Evolutionary conservation across 768 basidiomycete genomes (phyloP), one percentile per base, ranked within the genome.

Genomic region (Neoboletus brunneissimus): DNA sequence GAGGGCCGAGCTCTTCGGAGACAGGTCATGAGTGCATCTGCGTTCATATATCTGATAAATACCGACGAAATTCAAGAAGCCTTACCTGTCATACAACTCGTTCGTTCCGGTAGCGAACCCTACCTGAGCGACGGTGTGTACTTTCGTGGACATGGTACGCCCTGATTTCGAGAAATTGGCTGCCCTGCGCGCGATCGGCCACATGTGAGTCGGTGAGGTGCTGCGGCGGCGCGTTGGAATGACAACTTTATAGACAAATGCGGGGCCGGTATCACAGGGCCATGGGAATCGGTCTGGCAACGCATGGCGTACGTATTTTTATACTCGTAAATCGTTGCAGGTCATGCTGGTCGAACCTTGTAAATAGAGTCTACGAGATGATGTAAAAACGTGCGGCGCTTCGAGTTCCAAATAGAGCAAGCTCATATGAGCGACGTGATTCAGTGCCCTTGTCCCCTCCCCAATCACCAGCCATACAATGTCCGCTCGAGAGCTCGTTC

Each of bases 71-170:
- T 23, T 2, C 3, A 25, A 18, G 12, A 7, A 27, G 25, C 4
- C 18, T 25, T 18, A 34, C 58, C 42, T 59, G 25, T 93, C 87
- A 64, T 93, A 93, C 4, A 90, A 73, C 46, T 90, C 89, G 66
- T 93, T 95, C 1, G 91, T 94, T 1, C 91, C 94, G 18, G 74
- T 66, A 1, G 82, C 88, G 64, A 93, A 96, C 3, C 94, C 94
- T 31, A 67, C 66, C 62, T 82, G 73, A n/a, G 93, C 93, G 32
- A 91, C 58, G 4, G 70, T 56, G 58, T 94, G 90, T 0, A 94
- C 81, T 0, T 63, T 64, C 35, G 64, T 44, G 32, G 72, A 43
- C 76, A 78, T 76, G 47, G 35, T 43, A 25, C 42, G 44, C 11
- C 12, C 12, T 12, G 38, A 18, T 25, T 10, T 52, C 16, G 37